Conservation (phyloP, 495 filamentous ascomycete species). For the Podospora pseudopauciseta region DNA sequence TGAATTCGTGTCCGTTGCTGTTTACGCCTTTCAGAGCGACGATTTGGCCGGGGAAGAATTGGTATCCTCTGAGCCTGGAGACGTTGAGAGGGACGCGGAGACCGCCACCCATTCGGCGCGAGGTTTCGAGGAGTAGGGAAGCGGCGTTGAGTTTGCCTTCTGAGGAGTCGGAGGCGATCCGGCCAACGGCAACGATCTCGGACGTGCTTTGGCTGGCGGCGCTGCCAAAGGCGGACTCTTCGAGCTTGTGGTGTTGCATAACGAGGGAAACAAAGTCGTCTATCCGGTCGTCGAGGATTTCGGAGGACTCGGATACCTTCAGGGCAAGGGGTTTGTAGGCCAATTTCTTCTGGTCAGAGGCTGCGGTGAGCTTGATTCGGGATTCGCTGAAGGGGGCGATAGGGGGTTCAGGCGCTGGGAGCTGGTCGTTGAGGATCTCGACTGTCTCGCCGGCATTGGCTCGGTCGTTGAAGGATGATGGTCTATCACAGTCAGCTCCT, state of each 20-base stretch:
- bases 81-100: slow-evolving; percentile 76
- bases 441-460: slow-evolving; percentile 72
- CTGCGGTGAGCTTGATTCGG: slow-evolving; percentile 75
- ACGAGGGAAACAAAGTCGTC: slow-evolving; percentile 75
- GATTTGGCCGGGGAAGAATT: slow-evolving; percentile 94
- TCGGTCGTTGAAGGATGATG: slow-evolving; percentile 64
- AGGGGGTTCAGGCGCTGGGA: slow-evolving; percentile 64
- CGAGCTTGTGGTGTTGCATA: slow-evolving; percentile 69
- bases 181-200: slow-evolving; percentile 84
- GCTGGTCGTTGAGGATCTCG: slow-evolving; percentile 76
- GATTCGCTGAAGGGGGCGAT: slow-evolving; percentile 68
- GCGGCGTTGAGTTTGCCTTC: slow-evolving; percentile 81
- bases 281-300: slow-evolving; percentile 91
- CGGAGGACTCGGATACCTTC: slow-evolving; percentile 86
- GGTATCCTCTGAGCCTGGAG: slow-evolving; percentile 61
- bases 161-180: slow-evolving; percentile 79
- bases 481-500: slow-evolving; percentile 29
- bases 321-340: slow-evolving; percentile 88
- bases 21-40: slow-evolving; percentile 84
- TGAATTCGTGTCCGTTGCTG: slow-evolving; percentile 78
- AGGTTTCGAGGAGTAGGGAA: slow-evolving; percentile 83
- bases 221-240: slow-evolving; percentile 81
- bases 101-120: slow-evolving; percentile 77
- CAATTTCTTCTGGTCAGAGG: slow-evolving; percentile 84
- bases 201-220: slow-evolving; percentile 77